Percentiles rank a stretch among this genome's conserved stretches.
phyloP scores from a whole-genome alignment of 148 eudicot species.

The Spergularia marina region DNA sequence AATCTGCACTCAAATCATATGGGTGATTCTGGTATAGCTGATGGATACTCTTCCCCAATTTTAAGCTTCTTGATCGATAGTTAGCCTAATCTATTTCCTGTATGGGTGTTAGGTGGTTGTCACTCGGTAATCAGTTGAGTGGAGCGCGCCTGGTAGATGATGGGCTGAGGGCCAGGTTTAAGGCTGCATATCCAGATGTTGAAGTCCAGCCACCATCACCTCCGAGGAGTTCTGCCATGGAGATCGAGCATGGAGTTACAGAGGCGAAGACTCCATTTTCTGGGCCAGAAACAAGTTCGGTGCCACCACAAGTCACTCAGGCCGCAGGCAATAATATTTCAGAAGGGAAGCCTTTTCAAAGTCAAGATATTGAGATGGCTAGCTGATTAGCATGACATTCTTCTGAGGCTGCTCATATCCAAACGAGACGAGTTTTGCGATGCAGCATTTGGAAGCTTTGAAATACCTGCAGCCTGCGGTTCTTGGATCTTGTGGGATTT shows the following conservation, averaged over 20 bases:
- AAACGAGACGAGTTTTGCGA: not conserved
- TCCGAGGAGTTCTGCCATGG: slow-evolving; percentile 76
- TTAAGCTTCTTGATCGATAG: not conserved
- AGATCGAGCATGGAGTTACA: slow-evolving; percentile 44
- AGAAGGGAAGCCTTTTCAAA: slow-evolving; percentile 38
- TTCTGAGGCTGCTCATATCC: not conserved
- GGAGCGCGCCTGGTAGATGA: slow-evolving; percentile 79
- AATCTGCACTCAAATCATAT: not conserved
- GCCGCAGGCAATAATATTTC: slow-evolving; percentile 33
- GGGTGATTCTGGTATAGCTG: not conserved
- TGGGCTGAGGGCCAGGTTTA: slow-evolving; percentile 89
- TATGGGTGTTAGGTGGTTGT: slow-evolving; percentile 62
- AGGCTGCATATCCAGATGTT: slow-evolving; percentile 93
- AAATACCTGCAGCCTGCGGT: too few relatives aligned
- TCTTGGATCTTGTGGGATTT: too few relatives aligned
- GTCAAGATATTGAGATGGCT: slow-evolving; percentile 52
- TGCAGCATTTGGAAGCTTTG: too few relatives aligned
- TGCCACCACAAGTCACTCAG: slow-evolving; percentile 33
- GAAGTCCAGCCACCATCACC: slow-evolving; percentile 91
- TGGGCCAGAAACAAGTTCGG: slow-evolving; percentile 39
- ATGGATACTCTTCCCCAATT: too few relatives aligned
- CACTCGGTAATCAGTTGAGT: slow-evolving; percentile 81
- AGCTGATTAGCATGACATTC: slow-evolving; percentile 26
- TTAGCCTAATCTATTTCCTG: not conserved
- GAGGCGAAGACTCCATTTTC: slow-evolving; percentile 38